Conservation (phyloP, 768 basidiomycete species). For the Tricholoma hemisulphureum region DNA sequence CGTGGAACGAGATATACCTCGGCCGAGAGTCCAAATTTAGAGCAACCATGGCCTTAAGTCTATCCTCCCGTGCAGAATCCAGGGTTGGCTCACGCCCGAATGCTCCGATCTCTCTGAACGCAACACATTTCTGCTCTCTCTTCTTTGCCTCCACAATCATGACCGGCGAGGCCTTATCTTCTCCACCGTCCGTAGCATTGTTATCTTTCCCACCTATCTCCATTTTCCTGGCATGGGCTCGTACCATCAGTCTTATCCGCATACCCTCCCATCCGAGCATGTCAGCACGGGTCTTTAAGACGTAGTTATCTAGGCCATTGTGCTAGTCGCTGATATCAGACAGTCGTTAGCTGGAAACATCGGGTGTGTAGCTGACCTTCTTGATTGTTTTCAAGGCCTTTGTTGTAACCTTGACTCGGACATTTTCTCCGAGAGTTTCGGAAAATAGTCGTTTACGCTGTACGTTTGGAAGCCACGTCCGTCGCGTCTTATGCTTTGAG, state of each 20-base stretch:
- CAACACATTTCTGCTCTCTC: not conserved
- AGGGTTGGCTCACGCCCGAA: not conserved
- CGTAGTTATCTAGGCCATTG: constrained; percentile 72
- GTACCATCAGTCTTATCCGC: constrained; percentile 43
- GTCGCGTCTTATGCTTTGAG: constrained; percentile 83
- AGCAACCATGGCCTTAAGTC: not conserved
- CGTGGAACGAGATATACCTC: not conserved
- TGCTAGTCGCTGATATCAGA: constrained; percentile 37
- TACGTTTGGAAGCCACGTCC: constrained; percentile 87
- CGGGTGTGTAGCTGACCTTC: constrained; percentile 50
- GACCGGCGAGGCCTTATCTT: not conserved
- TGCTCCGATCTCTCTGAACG: not conserved
- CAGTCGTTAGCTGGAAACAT: not conserved
- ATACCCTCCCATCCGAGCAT: constrained; percentile 46
- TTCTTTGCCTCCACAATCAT: not conserved
- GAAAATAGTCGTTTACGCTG: constrained; percentile 74
- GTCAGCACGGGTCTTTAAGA: constrained; percentile 45
- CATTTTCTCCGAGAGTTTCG: constrained; percentile 53
- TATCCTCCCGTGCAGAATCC: not conserved
- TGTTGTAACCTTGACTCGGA: constrained; percentile 73
- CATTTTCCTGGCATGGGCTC: constrained; percentile 12
- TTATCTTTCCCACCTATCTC: constrained; percentile 8
- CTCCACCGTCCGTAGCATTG: not conserved
- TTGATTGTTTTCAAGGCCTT: constrained; percentile 78
- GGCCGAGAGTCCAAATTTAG: not conserved